Conservation (phyloP, 352 stramenopile species). For the Phytopythium litorale region DNA sequence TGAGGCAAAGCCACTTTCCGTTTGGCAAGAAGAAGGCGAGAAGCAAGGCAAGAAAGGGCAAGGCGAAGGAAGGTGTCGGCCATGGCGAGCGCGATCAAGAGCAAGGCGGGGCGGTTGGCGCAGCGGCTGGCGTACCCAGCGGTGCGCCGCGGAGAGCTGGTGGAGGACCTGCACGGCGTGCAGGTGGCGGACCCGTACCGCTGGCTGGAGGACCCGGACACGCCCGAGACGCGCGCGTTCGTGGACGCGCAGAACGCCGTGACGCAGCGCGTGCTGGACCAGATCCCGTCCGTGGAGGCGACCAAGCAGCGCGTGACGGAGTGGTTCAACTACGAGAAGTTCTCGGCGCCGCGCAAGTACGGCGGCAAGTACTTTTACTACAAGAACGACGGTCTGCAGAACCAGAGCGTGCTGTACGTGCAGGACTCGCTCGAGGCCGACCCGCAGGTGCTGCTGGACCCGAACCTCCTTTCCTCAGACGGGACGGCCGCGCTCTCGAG, state of each 20-base stretch:
- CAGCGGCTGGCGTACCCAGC: conserved; percentile 43
- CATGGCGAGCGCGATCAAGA: conserved; percentile 32
- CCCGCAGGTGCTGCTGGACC: conserved; percentile 75
- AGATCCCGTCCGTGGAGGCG: conserved; percentile 65
- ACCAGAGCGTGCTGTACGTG: conserved; percentile 88
- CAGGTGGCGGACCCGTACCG: conserved; percentile 65
- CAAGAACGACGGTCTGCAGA: conserved; percentile 88
- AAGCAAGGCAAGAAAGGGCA: not conserved
- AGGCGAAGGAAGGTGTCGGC: not conserved
- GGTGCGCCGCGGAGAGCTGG: conserved; percentile 41
- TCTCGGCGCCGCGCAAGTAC: conserved; percentile 66
- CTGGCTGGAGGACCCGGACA: conserved; percentile 78
- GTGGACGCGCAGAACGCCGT: conserved; percentile 71
- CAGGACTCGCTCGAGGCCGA: conserved; percentile 62
- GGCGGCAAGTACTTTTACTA: conserved; percentile 80
- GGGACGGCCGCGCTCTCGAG: conserved; percentile 70
- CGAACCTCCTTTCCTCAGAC: conserved; percentile 70
- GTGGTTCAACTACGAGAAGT: conserved; percentile 90
- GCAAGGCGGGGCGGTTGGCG: conserved; percentile 14
- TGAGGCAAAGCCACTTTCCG: not conserved
- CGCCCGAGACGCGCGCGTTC: conserved; percentile 75
- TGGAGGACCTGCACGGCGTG: conserved; percentile 57
- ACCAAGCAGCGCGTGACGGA: conserved; percentile 77
- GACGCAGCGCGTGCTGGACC: conserved; percentile 57
- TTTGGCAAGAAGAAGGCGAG: not conserved